phyloP scores from a whole-genome alignment of 768 basidiomycete species.

The Postia placenta region DNA sequence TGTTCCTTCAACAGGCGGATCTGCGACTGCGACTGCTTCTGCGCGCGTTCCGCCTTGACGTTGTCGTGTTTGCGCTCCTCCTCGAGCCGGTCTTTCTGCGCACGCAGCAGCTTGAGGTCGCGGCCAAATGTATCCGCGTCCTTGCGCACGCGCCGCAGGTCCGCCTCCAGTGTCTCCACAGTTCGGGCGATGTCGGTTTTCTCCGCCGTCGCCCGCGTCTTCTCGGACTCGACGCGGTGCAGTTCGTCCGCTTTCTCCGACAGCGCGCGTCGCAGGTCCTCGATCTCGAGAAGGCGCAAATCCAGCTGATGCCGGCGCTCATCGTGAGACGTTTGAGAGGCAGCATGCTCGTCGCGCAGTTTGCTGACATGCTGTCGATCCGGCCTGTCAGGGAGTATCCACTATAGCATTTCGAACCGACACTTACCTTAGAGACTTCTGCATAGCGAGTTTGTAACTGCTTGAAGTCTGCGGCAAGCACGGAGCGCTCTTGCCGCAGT shows the following conservation, averaged over 20 bases:
- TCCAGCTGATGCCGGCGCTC: constrained; percentile 71
- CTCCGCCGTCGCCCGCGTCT: constrained; percentile 52
- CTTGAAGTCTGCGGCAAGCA: constrained; percentile 66
- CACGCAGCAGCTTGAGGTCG: constrained; percentile 62
- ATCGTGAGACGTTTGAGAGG: constrained; percentile 63
- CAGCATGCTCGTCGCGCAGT: constrained; percentile 54
- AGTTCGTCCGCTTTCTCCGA: constrained; percentile 56
- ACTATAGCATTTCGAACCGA: background rate
- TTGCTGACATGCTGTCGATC: constrained; percentile 47
- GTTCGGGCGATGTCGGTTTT: constrained; percentile 60
- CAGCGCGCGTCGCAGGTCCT: constrained; percentile 66
- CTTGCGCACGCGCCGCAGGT: constrained; percentile 66
- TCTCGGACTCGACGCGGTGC: constrained; percentile 58
- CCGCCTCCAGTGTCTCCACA: constrained; percentile 64
- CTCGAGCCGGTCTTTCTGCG: constrained; percentile 58
- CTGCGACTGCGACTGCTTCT: constrained; percentile 64
- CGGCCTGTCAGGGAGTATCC: background rate
- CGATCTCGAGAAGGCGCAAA: constrained; percentile 63
- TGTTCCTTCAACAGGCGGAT: constrained; percentile 63
- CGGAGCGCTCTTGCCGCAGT: constrained; percentile 69
- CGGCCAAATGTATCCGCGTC: constrained; percentile 76
- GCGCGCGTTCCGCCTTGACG: constrained; percentile 46
- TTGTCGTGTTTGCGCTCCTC: constrained; percentile 42
- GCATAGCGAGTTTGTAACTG: constrained; percentile 62
- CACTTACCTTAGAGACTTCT: constrained; percentile 59